Base-by-base conservation (phyloP, 768 basidiomycete species). In the Sutorius australiensis region DNA sequence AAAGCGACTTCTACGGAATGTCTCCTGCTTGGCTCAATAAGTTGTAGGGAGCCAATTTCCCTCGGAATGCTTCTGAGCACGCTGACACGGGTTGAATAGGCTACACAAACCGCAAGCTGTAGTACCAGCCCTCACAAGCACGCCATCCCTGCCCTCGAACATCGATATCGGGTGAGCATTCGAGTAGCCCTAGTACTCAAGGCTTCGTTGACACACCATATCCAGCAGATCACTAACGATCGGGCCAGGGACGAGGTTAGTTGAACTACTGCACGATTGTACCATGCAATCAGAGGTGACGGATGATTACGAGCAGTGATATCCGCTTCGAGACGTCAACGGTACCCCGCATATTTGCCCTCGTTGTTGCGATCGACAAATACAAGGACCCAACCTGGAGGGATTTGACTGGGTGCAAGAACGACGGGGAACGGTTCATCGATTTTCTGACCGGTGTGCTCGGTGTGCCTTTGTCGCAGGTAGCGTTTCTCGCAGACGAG, bases 271-370 rank as follows among this genome's bases (percentile, higher is more conserved):
- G 0, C 5, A 30, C 17, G 7, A 3, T n/a, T 6, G 19, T 30
- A 9, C 27, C 24, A 24, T 24, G 33, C 38, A 40, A n/a, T 2
- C 27, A 12, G 12, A 19, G 16, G 14, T 43, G 30, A 39, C 19
- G 19, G 17, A 30, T 16, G 34, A 17, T n/a, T 19, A 5, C 14
- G 9, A 47, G 41, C 17, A 45, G 40, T 12, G 16, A 16, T 12
- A 31, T 19, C 32, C 9, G 13, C 24, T 46, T 40, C 7, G 42
- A 39, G 9, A 13, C 50, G 33, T 46, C 36, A 3, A 30, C 32
- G 9, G 3, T 27, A 21, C 62, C 54, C 19, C 56, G 59, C 14
- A 51, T 63, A 40, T 64, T 63, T 19, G 56, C 56, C 10, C 56
- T 61, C 14, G 55, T 64, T 24, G 49, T 63, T 6, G 55, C 47